Conservation (phyloP, 257 asterid species). For the Leptodermis oblonga region DNA sequence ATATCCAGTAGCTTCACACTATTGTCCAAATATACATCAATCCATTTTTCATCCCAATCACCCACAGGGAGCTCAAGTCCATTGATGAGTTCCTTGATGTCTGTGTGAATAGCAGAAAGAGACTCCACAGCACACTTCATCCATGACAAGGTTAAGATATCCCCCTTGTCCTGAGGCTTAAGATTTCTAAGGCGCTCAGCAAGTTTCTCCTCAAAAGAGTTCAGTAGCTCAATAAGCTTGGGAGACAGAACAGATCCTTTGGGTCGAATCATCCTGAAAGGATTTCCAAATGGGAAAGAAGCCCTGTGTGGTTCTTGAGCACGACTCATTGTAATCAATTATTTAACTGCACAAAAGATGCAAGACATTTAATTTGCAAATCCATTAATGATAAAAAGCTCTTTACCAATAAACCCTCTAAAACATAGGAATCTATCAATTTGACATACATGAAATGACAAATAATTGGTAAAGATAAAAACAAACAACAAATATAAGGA, state of each 20-base stretch:
- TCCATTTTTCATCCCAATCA: slow-evolving; percentile 91
- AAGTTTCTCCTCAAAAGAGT: slow-evolving; percentile 58
- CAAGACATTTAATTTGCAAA: not conserved
- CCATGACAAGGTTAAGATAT: slow-evolving; percentile 64
- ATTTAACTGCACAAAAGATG: slow-evolving; percentile 35
- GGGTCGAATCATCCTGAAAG: slow-evolving; percentile 59
- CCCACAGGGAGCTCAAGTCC: slow-evolving; percentile 67
- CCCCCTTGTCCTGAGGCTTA: slow-evolving; percentile 54
- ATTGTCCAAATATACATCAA: slow-evolving; percentile 68
- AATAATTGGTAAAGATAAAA: not conserved
- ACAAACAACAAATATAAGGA: not conserved
- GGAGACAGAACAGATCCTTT: slow-evolving; percentile 65
- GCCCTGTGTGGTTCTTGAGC: slow-evolving; percentile 64
- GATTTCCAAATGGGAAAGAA: slow-evolving; percentile 69
- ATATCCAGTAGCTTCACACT: slow-evolving; percentile 73
- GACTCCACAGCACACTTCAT: slow-evolving; percentile 57
- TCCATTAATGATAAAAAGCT: not conserved
- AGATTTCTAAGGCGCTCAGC: slow-evolving; percentile 57
- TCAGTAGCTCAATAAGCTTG: slow-evolving; percentile 52
- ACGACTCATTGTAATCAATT: slow-evolving; percentile 47
- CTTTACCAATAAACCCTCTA: not conserved
- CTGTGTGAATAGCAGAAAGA: slow-evolving; percentile 64
- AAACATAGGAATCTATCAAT: not conserved
- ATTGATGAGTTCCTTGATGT: slow-evolving; percentile 57
- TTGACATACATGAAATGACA: not conserved